Percentiles rank a stretch among this genome's conserved stretches.
Conservation (phyloP, 192 early-diverging fungal genomes). For the Anaeromyces robustus region DNA sequence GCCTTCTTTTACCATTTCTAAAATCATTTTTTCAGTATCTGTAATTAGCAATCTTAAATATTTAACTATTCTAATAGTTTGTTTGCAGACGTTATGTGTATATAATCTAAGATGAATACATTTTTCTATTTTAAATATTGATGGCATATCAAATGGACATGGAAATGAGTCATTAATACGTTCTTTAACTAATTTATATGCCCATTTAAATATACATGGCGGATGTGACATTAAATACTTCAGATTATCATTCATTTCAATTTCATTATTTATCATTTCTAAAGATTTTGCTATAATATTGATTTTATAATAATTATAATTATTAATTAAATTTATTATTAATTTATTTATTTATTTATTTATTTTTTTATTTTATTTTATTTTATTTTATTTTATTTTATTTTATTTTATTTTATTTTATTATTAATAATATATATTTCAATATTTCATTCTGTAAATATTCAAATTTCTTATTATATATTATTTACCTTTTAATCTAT, state of each 20-base stretch:
- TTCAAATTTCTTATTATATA: not conserved
- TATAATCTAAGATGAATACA: constrained; percentile 2
- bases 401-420: too few species aligned
- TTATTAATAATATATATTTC: too few species aligned
- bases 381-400: too few species aligned
- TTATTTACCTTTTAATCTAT: constrained; percentile 4
- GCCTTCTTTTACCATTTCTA: constrained; percentile 12
- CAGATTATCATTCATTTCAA: not conserved
- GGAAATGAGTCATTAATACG: not conserved
- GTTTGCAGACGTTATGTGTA: not conserved
- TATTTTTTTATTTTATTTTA: too few species aligned
- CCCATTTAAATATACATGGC: not conserved
- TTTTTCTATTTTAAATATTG: constrained; percentile 4
- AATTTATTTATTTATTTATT: too few species aligned
- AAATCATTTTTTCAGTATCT: constrained; percentile 17
- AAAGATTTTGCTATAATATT: not conserved
- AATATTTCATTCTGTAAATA: constrained; percentile 9
- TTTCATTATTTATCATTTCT: not conserved
- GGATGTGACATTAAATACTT: not conserved
- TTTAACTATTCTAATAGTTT: constrained; percentile 7
- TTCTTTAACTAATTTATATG: not conserved
- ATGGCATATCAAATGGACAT: constrained; percentile 11
- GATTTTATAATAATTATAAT: not conserved
- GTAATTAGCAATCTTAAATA: constrained; percentile 9
- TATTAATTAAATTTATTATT: not conserved